Base-by-base conservation (phyloP, 495 filamentous ascomycete species). In the Collariella sp. region DNA sequence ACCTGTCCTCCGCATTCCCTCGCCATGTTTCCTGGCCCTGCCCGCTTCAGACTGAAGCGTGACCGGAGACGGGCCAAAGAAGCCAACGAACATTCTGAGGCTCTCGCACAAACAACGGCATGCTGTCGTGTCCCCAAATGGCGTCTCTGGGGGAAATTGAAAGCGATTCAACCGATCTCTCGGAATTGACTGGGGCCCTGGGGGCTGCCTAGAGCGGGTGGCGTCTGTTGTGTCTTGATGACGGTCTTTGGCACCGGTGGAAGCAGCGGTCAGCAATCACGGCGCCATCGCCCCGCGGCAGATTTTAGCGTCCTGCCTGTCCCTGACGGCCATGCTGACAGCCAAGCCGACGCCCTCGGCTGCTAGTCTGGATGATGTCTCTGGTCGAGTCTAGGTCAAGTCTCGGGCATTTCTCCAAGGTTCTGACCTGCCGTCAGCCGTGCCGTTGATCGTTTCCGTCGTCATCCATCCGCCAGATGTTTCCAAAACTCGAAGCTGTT, bases 91-190 rank as follows among this genome's bases (percentile, higher is more conserved):
- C 40, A 40, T 12, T 45, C 42, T 19, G 19, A 23, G 19, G 5
- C 11, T 11, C 36, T 2, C 24, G 34, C 20, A 19, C 47, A 31
- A 40, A 51, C 16, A 51, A 20, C 36, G 38, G 11, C 20, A 13
- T 47, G 29, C 51, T 54, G 42, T 40, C 45, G 50, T 52, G 50
- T 45, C 41, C 22, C 51, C 43, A 20, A 6, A 45, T 24, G 20
- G 31, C 9, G 4, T 9, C 5, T 44, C 26, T 23, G 24, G 5
- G 29, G 50, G 50, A 40, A 18, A 2, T 15, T 19, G 24, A 19
- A 22, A 29, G 29, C 41, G 40, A 15, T 45, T 46, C 26, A n/a
- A 53, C 50, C 50, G 31, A 6, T 45, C 26, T 38, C 50, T 53
- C 50, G 50, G 50, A 42, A 54, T 42, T 22, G 13, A 6, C 9